Evolutionary conservation across 768 basidiomycete species (phyloP), one percentile per base, ranked within the genome.

Genomic region (Russula abietina): DNA sequence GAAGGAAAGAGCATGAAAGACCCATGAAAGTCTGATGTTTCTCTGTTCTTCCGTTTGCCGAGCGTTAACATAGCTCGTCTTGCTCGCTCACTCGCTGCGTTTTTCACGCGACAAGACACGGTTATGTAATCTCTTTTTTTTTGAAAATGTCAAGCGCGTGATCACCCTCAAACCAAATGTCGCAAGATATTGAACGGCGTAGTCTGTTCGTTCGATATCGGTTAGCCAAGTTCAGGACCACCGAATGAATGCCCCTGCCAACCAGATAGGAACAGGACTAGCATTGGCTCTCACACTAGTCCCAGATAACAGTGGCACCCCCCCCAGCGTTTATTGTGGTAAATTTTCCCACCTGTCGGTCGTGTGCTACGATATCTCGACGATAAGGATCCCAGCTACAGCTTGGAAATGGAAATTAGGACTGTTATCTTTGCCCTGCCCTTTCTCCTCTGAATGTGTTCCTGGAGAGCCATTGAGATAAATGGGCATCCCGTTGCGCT

Each of bases 21-120:
- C 78, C 78, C 77, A 67, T 78, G 78, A 50, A 57, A 41, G 26
- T 54, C 58, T 16, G 46, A 36, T 22, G 52, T 19, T 5, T 64
- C 64, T 65, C 76, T 70, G 46, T 75, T 74, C 61, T 81, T 80
- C 53, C 78, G 71, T 65, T 81, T 80, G 28, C 79, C 80, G 6
- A 80, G 73, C 14, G 73, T 71, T 32, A 70, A 69, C 57, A 59
- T 61, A 43, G 16, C 22, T 28, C n/a, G 30, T 11, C n/a, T 59
- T 22, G 45, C 45, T 10, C n/a, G n/a, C n/a, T n/a, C 11, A 16
- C 19, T 3, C n/a, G 51, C 32, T 16, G 16, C 17, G 1, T 38
- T 38, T 38, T 39, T 39, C 38, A 33, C 10, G 24, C 48, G 24
- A 50, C 50, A 17, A 17, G 11, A 32, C 5, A 1, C 14, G 36